Base-by-base conservation (phyloP, 164 flowering plant species). In the Tetracentron sinense region DNA sequence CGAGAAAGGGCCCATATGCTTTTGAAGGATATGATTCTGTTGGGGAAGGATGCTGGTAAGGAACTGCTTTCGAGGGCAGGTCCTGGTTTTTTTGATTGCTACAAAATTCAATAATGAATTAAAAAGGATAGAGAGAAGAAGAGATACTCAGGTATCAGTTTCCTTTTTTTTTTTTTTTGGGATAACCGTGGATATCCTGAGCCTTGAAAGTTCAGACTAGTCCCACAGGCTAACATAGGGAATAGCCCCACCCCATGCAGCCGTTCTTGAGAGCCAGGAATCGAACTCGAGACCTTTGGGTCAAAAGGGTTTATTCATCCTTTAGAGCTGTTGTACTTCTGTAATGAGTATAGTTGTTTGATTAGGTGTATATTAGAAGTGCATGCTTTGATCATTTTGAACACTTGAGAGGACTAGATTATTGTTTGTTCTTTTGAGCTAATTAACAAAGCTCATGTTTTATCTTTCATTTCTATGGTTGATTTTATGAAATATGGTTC, bases 41-140 rank as follows among this genome's bases (percentile, higher is more conserved):
- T 94, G 92, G 99, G 96, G 23, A 84, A 82, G 63, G 97, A 92
- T 77, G 96, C 99, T 54, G 99, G 99, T 26, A 72, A 86, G 68
- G 99, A 94, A 70, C 86, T 94, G 65, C 88, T 85, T 48, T 77
- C 84, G 6, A 78, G 75, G 11, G 95, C 90, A 1, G 99, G 99
- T 59, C 85, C 96, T 25, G 82, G 80, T 23, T 94, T 91, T 68
- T 94, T 94, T 61, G 77, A 80, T 69, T 69, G 63, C 56, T 52
- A 64, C 12, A 25, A 4, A 44, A 54, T 49, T 28, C 53, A 58
- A 20, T 23, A n/a, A 28, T 7, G n/a, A 1, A 22, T 26, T 15
- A 54, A 46, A 25, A 17, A 22, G 25, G 12, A 42, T 49, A 12
- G 30, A 25, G 14, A 23, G 17, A 28, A 26, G 14, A 16, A 21